phyloP scores from a whole-genome alignment of 192 early-diverging fungal genomes.

The Coemansia sp. region DNA sequence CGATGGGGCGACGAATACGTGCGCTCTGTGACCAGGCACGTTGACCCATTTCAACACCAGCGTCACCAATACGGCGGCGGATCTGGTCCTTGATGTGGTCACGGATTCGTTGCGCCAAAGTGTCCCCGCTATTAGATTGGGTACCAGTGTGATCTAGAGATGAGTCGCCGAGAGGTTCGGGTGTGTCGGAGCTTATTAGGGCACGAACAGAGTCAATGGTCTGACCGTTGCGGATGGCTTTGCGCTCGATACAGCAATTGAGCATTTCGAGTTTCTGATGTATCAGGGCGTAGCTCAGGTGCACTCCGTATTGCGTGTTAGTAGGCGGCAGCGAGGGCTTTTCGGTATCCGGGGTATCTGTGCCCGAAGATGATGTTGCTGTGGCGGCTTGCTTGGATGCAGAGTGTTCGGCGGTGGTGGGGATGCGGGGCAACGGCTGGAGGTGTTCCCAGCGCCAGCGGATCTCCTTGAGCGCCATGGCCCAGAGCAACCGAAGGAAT shows the following conservation, averaged over 20 bases:
- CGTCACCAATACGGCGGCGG: slow-evolving; percentile 17
- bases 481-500: slow-evolving; percentile 67
- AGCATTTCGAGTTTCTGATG: slow-evolving; percentile 80
- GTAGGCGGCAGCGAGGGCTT: background rate
- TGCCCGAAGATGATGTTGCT: too few relatives aligned
- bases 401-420: slow-evolving; percentile 19
- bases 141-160: background rate
- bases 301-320: slow-evolving; percentile 37
- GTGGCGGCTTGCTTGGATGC: slow-evolving; percentile 1
- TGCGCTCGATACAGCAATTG: slow-evolving; percentile 69
- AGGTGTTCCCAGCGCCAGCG: slow-evolving; percentile 62
- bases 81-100: slow-evolving; percentile 28
- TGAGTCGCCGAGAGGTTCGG: background rate
- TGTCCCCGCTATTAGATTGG: background rate
- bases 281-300: slow-evolving; percentile 61
- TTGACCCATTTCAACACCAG: slow-evolving; percentile 11
- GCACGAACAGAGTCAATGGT: background rate
- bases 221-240: background rate
- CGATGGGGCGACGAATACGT: slow-evolving; percentile 37
- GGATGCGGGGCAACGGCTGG: slow-evolving; percentile 53
- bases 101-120: slow-evolving; percentile 36
- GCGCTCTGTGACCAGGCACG: slow-evolving; percentile 26
- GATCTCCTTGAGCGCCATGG: slow-evolving; percentile 58
- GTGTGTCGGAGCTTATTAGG: background rate
- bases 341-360: slow-evolving; percentile 10